phyloP scores from a whole-genome alignment of 192 early-diverging fungal genomes.

The Umbelopsis vinacea region DNA sequence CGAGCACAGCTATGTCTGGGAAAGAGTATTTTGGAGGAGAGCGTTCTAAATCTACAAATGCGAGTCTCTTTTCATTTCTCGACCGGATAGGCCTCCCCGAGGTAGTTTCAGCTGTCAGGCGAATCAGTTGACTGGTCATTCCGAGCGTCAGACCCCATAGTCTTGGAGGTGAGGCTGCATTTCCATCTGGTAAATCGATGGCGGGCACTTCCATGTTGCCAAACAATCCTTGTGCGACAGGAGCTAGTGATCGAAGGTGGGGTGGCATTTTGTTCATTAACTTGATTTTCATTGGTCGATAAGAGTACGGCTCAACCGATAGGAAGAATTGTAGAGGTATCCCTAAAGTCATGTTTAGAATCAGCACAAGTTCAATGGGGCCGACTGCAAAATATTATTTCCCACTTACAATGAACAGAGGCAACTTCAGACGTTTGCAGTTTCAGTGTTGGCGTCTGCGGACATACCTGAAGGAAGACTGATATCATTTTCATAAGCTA shows the following conservation, averaged over 20 bases:
- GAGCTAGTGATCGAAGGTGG: constrained; percentile 3
- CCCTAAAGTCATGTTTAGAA: constrained; percentile 16
- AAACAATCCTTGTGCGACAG: constrained; percentile 18
- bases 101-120: background rate
- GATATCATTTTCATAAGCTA: too few relatives aligned
- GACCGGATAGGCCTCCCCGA: constrained; percentile 26
- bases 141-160: constrained; percentile 40
- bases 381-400: background rate
- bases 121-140: constrained; percentile 35
- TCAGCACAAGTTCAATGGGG: background rate
- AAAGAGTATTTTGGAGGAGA: constrained; percentile 22
- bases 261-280: constrained; percentile 19
- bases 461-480: constrained; percentile 38
- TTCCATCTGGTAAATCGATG: constrained; percentile 25
- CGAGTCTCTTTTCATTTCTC: constrained; percentile 15
- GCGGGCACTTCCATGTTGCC: constrained; percentile 34
- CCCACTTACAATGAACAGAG: constrained; percentile 32
- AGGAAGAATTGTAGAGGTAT: constrained; percentile 34
- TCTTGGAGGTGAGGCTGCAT: background rate
- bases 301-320: constrained; percentile 5
- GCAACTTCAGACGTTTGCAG: constrained; percentile 35
- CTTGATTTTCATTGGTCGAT: constrained; percentile 18
- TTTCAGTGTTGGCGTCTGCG: constrained; percentile 29
- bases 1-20: constrained; percentile 26
- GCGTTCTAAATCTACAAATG: constrained; percentile 21